Evolutionary conservation across 192 early-diverging fungal species (phyloP).

Genomic region (Backusella morwellensis): DNA sequence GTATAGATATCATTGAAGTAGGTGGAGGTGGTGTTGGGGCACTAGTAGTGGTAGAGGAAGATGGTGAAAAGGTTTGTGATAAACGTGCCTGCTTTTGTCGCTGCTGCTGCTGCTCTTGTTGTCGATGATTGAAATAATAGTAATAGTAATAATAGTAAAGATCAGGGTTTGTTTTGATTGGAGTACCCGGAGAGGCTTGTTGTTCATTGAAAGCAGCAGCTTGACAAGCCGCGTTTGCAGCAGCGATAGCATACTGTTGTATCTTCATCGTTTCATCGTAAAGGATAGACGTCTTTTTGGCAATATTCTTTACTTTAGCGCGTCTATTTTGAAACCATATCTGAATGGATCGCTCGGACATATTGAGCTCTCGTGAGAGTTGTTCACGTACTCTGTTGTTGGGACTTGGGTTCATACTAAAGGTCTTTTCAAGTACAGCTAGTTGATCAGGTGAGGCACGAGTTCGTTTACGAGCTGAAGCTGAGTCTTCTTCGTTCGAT

Average conservation of each 20-base stretch:
- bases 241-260: constrained; percentile 27
- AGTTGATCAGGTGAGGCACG: constrained; percentile 67
- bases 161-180: constrained; percentile 21
- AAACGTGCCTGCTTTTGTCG: not conserved
- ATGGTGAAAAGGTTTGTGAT: not conserved
- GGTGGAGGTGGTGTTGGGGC: constrained; percentile 4
- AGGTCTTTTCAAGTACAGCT: constrained; percentile 66
- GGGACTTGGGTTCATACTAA: constrained; percentile 65
- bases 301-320: constrained; percentile 72
- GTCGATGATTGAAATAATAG: constrained; percentile 30
- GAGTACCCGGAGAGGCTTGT: constrained; percentile 4
- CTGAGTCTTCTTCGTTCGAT: not conserved
- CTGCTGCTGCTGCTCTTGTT: constrained; percentile 12
- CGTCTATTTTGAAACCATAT: constrained; percentile 87
- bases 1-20: not conserved
- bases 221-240: constrained; percentile 29
- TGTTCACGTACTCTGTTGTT: constrained; percentile 61
- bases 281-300: constrained; percentile 25
- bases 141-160: constrained; percentile 35
- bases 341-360: constrained; percentile 75
- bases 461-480: constrained; percentile 52
- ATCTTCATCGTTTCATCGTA: constrained; percentile 24
- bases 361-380: constrained; percentile 66
- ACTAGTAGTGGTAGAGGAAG: not conserved
- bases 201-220: constrained; percentile 22